These are phyloP conservation scores for Aureobasidium sp. DNA, from an alignment of 2,329 filamentous ascomycete genomes.

Conservation along the genomic window DNA sequence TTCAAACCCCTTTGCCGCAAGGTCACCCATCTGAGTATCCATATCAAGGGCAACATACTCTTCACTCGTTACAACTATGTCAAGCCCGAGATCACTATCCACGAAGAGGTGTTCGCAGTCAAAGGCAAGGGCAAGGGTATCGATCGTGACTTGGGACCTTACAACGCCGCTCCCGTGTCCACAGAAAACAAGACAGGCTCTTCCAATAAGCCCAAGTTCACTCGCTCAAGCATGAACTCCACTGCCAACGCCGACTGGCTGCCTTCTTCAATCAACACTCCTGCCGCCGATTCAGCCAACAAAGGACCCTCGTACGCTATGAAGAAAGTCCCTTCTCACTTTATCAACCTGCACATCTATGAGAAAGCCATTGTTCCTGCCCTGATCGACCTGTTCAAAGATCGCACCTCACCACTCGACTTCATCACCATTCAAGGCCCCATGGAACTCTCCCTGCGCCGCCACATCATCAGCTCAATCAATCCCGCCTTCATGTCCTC, in stretches of 20 bases:
- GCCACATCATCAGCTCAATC: constrained; percentile 5
- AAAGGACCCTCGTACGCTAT: background rate
- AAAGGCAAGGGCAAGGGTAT: background rate
- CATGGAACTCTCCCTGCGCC: background rate
- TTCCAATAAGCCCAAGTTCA: background rate
- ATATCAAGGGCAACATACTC: background rate
- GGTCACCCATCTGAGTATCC: constrained; percentile 3
- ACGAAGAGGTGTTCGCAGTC: background rate
- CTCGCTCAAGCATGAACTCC: background rate
- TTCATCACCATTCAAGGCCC: constrained; percentile 10
- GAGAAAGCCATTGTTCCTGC: background rate
- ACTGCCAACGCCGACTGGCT: background rate
- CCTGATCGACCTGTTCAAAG: background rate
- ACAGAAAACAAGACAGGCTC: background rate
- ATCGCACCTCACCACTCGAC: background rate
- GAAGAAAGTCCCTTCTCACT: background rate
- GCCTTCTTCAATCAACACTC: background rate
- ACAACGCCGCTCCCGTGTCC: background rate
- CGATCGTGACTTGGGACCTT: background rate
- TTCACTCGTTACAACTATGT: constrained; percentile 15
- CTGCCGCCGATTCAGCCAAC: background rate
- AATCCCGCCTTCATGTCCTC: background rate
- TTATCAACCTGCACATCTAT: background rate
- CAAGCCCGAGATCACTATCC: background rate
- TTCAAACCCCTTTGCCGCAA: background rate